A percentile compares a stretch with the other conserved stretches of the same genome.
Conservation (phyloP, 1,139 yeast genomes). For the Entelexis paramagnoliae region DNA sequence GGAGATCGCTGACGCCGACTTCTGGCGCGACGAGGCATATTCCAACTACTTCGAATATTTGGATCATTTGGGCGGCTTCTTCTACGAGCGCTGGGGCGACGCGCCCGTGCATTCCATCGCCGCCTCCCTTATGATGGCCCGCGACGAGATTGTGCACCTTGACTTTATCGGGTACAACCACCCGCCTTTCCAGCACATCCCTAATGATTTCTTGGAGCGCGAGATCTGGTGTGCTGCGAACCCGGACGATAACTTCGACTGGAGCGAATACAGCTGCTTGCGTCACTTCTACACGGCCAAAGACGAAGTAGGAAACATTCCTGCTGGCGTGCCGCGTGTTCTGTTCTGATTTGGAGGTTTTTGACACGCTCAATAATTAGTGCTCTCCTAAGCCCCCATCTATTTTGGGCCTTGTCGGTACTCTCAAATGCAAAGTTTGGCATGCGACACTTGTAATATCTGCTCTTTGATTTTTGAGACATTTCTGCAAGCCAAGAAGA, state of each 20-base stretch:
- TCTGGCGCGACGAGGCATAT: constrained; percentile 64
- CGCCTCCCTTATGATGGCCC: constrained; percentile 56
- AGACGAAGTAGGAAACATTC: constrained; percentile 17
- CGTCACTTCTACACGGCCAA: constrained; percentile 22
- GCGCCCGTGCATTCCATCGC: constrained; percentile 74
- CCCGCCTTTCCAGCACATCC: constrained; percentile 55
- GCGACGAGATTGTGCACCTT: constrained; percentile 70
- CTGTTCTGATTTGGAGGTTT: constrained; percentile 2
- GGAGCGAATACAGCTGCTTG: constrained; percentile 24
- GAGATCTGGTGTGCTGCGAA: constrained; percentile 41
- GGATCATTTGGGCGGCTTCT: constrained; percentile 66
- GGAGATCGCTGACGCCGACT: constrained; percentile 65
- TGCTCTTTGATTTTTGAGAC: too few species aligned
- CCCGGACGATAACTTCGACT: constrained; percentile 32
- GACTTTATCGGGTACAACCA: constrained; percentile 75
- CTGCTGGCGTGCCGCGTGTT: constrained; percentile 17
- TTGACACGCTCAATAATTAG: not conserved
- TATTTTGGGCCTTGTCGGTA: not conserved
- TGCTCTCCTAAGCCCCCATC: not conserved
- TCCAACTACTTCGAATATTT: constrained; percentile 57
- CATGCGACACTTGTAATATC: too few species aligned
- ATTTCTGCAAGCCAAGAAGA: too few species aligned
- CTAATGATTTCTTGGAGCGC: constrained; percentile 40
- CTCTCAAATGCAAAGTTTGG: not conserved
- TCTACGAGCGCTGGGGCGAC: constrained; percentile 87